phyloP scores from a whole-genome alignment of 805 yeast species.

The Saturnispora zaruensis region DNA sequence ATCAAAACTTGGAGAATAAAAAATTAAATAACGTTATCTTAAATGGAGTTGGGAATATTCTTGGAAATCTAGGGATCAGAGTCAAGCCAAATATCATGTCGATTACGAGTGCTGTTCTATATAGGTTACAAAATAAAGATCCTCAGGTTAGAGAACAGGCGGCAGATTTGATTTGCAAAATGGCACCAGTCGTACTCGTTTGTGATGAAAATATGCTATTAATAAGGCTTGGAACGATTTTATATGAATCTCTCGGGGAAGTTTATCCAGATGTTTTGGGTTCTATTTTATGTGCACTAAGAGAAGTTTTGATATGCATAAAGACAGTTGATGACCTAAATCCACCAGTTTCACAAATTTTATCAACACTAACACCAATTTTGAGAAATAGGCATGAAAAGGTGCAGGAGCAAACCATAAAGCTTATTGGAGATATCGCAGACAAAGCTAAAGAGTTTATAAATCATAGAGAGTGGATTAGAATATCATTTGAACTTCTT shows the following conservation, averaged over 20 bases:
- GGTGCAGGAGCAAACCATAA: slow-evolving; percentile 79
- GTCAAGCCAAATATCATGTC: slow-evolving; percentile 65
- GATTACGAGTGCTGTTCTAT: slow-evolving; percentile 62
- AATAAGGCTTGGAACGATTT: slow-evolving; percentile 59
- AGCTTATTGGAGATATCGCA: slow-evolving; percentile 76
- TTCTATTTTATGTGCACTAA: slow-evolving; percentile 66
- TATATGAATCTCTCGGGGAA: slow-evolving; percentile 90
- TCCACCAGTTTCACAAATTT: slow-evolving; percentile 74
- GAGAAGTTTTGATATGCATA: slow-evolving; percentile 50
- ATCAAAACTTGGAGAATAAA: slow-evolving; percentile 51
- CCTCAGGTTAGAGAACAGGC: slow-evolving; percentile 76
- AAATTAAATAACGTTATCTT: slow-evolving; percentile 33
- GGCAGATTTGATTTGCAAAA: slow-evolving; percentile 60
- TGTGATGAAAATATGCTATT: slow-evolving; percentile 60
- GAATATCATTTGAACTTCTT: slow-evolving; percentile 82
- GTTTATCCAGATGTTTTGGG: slow-evolving; percentile 91
- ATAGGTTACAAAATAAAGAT: slow-evolving; percentile 60
- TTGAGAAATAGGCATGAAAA: slow-evolving; percentile 81
- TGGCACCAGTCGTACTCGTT: slow-evolving; percentile 56
- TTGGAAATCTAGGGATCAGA: slow-evolving; percentile 53
- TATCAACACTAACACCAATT: slow-evolving; percentile 88
- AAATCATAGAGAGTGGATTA: slow-evolving; percentile 94
- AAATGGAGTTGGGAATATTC: slow-evolving; percentile 55
- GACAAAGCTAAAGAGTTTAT: slow-evolving; percentile 70
- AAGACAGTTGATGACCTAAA: slow-evolving; percentile 49